Evolutionary conservation across 163 green algal genomes (phyloP).

Genomic region (Trebouxiophyceae sp.): DNA sequence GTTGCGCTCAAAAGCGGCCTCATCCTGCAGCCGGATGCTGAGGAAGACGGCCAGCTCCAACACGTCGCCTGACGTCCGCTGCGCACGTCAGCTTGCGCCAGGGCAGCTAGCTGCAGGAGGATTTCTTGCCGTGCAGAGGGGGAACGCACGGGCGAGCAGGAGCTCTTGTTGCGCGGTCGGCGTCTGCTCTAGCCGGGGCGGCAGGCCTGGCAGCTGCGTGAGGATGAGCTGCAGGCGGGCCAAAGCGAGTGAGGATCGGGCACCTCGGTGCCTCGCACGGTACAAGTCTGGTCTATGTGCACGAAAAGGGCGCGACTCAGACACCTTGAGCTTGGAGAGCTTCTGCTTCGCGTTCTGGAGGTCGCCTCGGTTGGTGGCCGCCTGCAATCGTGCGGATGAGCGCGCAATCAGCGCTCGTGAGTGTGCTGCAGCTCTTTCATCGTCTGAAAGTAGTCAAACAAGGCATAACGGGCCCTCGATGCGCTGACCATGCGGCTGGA

Average conservation of each 20-base stretch:
- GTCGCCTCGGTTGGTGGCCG: slow-evolving; percentile 40
- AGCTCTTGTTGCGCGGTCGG: slow-evolving; percentile 64
- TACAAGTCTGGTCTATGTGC: background rate
- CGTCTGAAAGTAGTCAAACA: too few relatives aligned
- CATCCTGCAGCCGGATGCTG: slow-evolving; percentile 59
- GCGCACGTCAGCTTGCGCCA: background rate
- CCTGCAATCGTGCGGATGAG: slow-evolving; percentile 1
- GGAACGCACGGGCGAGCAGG: slow-evolving; percentile 54
- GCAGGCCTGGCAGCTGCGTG: slow-evolving; percentile 62
- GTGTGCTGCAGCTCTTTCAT: too few relatives aligned
- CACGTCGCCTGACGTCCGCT: slow-evolving; percentile 51
- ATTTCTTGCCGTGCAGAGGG: background rate
- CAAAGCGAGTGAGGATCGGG: background rate
- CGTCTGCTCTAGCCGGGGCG: slow-evolving; percentile 46
- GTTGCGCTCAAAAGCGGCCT: slow-evolving; percentile 82
- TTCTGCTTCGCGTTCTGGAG: slow-evolving; percentile 35
- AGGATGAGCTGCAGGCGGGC: slow-evolving; percentile 57
- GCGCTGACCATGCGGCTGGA: too few relatives aligned
- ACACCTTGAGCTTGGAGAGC: slow-evolving; percentile 30
- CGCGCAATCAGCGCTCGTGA: too few relatives aligned
- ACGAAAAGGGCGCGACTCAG: background rate
- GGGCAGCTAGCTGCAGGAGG: background rate
- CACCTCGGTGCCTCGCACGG: background rate
- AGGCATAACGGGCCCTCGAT: too few relatives aligned
- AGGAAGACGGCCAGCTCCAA: slow-evolving; percentile 72